These are phyloP conservation scores for Paulownia fortunei DNA, from an alignment of 257 asterid species.

Conservation along the genomic window DNA sequence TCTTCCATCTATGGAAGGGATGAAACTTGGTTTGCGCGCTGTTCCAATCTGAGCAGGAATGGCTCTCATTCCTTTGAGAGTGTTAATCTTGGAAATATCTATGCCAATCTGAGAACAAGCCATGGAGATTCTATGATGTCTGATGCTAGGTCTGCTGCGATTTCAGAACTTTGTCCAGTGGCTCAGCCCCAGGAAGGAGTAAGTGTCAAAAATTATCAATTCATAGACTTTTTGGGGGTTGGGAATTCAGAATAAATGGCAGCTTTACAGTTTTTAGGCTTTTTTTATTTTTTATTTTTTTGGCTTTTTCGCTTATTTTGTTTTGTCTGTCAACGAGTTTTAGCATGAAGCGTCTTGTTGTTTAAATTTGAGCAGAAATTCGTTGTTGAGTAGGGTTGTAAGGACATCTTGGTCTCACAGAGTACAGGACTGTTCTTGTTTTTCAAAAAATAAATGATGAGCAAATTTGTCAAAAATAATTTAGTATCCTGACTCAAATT, in stretches of 20 bases:
- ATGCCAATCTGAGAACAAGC: not conserved
- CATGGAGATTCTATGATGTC: not conserved
- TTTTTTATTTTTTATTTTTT: not conserved
- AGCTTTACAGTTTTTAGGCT: not conserved
- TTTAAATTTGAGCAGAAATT: not conserved
- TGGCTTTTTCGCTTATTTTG: not conserved
- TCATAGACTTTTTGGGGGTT: constrained; percentile 35
- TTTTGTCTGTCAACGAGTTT: not conserved
- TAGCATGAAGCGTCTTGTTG: not conserved
- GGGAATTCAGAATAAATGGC: not conserved
- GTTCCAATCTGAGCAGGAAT: not conserved
- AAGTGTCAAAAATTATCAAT: not conserved
- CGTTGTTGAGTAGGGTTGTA: not conserved
- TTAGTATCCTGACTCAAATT: too few relatives aligned
- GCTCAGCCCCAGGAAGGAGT: constrained; percentile 9
- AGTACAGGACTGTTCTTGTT: not conserved
- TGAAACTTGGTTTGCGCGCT: not conserved
- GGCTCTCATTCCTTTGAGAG: not conserved
- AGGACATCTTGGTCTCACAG: not conserved
- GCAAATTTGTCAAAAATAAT: not conserved
- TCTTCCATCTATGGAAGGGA: not conserved
- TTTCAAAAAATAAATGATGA: not conserved
- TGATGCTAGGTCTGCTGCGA: not conserved
- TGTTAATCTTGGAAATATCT: not conserved
- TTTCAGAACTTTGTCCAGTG: not conserved